Conservation (phyloP, 2,329 filamentous ascomycete species). For the Cladophialophora exuberans region DNA sequence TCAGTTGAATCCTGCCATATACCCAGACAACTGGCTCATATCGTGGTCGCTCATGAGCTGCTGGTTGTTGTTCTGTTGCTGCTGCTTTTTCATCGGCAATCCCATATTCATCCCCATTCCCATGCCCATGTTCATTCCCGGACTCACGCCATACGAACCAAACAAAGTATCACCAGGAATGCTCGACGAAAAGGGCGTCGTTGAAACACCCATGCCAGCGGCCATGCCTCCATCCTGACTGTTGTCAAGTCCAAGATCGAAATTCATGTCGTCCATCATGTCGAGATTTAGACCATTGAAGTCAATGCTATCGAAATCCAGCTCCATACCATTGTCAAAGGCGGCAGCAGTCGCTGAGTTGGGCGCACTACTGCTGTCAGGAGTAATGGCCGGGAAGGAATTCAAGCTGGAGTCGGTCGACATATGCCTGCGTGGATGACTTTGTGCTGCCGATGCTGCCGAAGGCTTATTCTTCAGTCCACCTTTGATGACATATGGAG, state of each 20-base stretch:
- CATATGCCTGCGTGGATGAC: constrained; percentile 13
- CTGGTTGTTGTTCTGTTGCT: constrained; percentile 9
- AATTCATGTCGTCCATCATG: constrained; percentile 29
- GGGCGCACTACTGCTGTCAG: constrained; percentile 20
- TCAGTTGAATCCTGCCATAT: constrained; percentile 28
- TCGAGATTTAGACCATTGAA: constrained; percentile 32
- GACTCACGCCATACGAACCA: constrained; percentile 17
- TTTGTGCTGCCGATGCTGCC: constrained; percentile 33
- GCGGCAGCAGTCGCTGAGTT: constrained; percentile 14
- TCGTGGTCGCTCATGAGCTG: constrained; percentile 28
- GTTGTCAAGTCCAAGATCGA: constrained; percentile 22
- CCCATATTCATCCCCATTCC: constrained; percentile 10
- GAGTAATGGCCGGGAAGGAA: constrained; percentile 8
- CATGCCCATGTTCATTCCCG: constrained; percentile 9
- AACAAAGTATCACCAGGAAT: constrained; percentile 22
- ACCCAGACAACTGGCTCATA: constrained; percentile 23
- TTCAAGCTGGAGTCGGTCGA: constrained; percentile 13
- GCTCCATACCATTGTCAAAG: constrained; percentile 30
- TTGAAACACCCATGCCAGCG: not conserved
- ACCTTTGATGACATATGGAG: constrained; percentile 46
- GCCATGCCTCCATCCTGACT: constrained; percentile 1
- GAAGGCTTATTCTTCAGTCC: constrained; percentile 41
- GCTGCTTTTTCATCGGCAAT: constrained; percentile 3
- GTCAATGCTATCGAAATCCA: constrained; percentile 34
- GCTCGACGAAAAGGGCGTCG: constrained; percentile 21